Evolutionary conservation across 768 basidiomycete species (phyloP).

Genomic region (Serendipita vermifera): DNA sequence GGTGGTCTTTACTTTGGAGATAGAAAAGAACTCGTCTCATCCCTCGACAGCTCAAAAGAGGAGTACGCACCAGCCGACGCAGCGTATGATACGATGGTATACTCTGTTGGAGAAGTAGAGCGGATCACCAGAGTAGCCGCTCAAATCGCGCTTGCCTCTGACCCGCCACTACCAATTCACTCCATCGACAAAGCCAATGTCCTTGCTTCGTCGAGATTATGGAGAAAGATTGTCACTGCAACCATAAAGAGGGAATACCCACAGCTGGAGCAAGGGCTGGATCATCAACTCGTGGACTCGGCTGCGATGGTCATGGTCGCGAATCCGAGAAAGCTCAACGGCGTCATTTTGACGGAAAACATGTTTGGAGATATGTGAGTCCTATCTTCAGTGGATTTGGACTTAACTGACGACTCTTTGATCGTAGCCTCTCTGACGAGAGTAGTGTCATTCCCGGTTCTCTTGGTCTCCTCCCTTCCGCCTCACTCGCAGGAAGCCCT

Average conservation of each 20-base stretch:
- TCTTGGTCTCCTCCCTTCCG: slow-evolving; percentile 89
- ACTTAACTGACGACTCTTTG: slow-evolving; percentile 3
- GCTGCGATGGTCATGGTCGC: slow-evolving; percentile 92
- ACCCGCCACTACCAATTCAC: slow-evolving; percentile 80
- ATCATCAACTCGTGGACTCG: slow-evolving; percentile 90
- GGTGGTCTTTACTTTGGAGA: slow-evolving; percentile 93
- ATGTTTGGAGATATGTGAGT: slow-evolving; percentile 94
- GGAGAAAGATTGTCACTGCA: slow-evolving; percentile 87
- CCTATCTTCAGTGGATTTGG: neutral
- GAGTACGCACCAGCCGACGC: slow-evolving; percentile 40
- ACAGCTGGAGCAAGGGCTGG: slow-evolving; percentile 47
- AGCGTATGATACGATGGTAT: slow-evolving; percentile 89
- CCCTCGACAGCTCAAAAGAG: slow-evolving; percentile 30
- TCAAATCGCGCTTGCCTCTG: slow-evolving; percentile 67
- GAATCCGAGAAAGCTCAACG: slow-evolving; percentile 84
- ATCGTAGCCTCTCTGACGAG: slow-evolving; percentile 79
- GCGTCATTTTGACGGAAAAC: slow-evolving; percentile 90
- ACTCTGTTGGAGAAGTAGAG: slow-evolving; percentile 82
- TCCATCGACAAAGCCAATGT: slow-evolving; percentile 99
- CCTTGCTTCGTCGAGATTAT: slow-evolving; percentile 83
- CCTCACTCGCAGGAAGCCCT: slow-evolving; percentile 85
- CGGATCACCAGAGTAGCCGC: slow-evolving; percentile 94
- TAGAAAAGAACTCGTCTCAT: slow-evolving; percentile 57
- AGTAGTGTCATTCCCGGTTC: slow-evolving; percentile 96
- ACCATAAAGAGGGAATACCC: slow-evolving; percentile 78